Evolutionary conservation across 2,329 filamentous ascomycete genomes (phyloP), one percentile per base, ranked within the genome.

Genomic region (Nigrograna mackinnonii): DNA sequence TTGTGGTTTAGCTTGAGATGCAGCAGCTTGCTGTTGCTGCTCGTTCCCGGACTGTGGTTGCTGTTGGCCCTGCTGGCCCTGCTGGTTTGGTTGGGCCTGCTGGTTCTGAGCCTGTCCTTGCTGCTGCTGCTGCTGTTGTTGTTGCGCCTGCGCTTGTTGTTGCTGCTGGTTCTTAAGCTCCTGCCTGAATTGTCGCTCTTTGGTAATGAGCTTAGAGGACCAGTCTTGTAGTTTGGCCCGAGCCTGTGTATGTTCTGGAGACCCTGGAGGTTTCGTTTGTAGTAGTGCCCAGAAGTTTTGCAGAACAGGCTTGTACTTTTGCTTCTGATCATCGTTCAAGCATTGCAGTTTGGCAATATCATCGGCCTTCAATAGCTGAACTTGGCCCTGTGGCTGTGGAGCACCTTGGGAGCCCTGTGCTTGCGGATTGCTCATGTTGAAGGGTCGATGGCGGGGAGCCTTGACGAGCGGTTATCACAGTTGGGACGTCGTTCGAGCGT

Each of bases 291-390:
- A 84, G 37, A 81, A 70, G 46, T 70, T 75, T 43, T 73, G 71
- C 47, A 84, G 74, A 16, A 77, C 69, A 36, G 73, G 66, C 43
- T 76, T 77, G 55, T 82, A 82, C 50, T 79, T 75, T 33, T 72
- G 64, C 65, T 83, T 84, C 53, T 79, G 74, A 36, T 75, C 66
- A 6, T 79, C 76, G 46, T 66, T 76, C 21, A 84, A 68, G 35
- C 57, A 59, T 28, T 57, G 52, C 2, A 68, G 58, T 50, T 60
- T 66, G 9, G 60, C 54, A 5, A 68, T 56, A 37, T 68, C 65
- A 19, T 67, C 65, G 6, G 62, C 51, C 14, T 60, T 64, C 30
- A 68, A 53, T 24, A 67, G 47, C 39, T 59, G 55, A 22, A 48
- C 46, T 14, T 33, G 35, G 33, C 44, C 50, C 39, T 56, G 53